phyloP scores from a whole-genome alignment of 768 basidiomycete genomes.

The Tephrocybe sp. region DNA sequence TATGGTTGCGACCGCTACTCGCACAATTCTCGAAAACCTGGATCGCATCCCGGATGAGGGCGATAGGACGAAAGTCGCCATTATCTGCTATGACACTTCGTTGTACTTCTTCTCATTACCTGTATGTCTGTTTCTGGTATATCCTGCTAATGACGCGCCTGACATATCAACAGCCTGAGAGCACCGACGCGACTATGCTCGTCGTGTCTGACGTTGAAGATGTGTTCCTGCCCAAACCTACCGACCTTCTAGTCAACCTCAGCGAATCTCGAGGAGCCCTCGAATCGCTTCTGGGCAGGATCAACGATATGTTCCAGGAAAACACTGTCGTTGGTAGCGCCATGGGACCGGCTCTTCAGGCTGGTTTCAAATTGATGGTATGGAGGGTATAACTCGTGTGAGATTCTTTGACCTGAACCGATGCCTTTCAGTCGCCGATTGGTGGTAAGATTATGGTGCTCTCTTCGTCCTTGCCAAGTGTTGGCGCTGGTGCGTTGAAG shows the following conservation, averaged over 20 bases:
- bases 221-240: conserved; percentile 96
- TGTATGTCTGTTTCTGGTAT: conserved; percentile 40
- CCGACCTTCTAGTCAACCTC: conserved; percentile 93
- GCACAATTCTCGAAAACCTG: conserved; percentile 92
- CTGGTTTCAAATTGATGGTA: conserved; percentile 94
- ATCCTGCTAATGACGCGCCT: not conserved
- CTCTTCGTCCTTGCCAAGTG: conserved; percentile 79
- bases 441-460: conserved; percentile 84
- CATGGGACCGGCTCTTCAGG: conserved; percentile 90
- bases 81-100: conserved; percentile 89
- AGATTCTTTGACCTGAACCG: not conserved
- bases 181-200: conserved; percentile 86
- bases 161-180: conserved; percentile 47
- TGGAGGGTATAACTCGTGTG: too few species aligned
- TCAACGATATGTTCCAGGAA: conserved; percentile 99
- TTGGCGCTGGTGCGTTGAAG: conserved; percentile 91
- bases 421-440: conserved; percentile 66
- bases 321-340: conserved; percentile 91
- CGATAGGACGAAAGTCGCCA: conserved; percentile 85
- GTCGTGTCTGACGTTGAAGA: conserved; percentile 97
- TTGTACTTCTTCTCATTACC: conserved; percentile 97
- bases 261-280: conserved; percentile 77
- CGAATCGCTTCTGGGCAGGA: conserved; percentile 75
- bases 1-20: conserved; percentile 98
- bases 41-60: conserved; percentile 96